Evolutionary conservation across 257 asterid genomes (phyloP).

Genomic region (Nicotiana attenuata): DNA sequence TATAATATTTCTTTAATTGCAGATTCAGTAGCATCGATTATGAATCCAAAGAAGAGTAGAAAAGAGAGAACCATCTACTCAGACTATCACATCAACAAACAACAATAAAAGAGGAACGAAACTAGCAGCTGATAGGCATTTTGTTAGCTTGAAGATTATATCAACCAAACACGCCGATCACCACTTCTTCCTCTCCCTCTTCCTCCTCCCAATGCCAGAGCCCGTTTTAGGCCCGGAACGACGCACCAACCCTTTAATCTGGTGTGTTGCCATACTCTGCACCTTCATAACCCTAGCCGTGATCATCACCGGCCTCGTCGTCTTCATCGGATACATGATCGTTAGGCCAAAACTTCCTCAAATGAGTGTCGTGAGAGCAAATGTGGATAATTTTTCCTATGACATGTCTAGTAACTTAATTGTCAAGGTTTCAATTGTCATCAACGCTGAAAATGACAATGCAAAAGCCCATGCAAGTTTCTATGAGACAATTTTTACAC

Average conservation of each 20-base stretch:
- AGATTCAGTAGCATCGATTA: background rate
- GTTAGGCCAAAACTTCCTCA: constrained; percentile 65
- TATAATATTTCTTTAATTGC: background rate
- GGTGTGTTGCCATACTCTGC: constrained; percentile 64
- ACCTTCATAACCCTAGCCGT: constrained; percentile 52
- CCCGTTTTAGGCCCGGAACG: constrained; percentile 25
- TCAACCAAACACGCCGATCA: background rate
- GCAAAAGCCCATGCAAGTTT: constrained; percentile 45
- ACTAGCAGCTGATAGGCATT: background rate
- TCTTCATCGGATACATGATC: constrained; percentile 56
- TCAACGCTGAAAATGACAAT: constrained; percentile 60
- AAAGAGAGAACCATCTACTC: background rate
- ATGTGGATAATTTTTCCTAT: constrained; percentile 49
- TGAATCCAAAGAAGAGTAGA: background rate
- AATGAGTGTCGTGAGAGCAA: constrained; percentile 40
- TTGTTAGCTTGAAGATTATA: background rate
- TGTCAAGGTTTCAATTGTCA: constrained; percentile 36
- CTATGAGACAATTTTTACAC: constrained; percentile 32
- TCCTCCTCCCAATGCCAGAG: constrained; percentile 29
- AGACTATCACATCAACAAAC: background rate
- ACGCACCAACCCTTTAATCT: constrained; percentile 58
- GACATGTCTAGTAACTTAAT: constrained; percentile 49
- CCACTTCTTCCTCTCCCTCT: background rate
- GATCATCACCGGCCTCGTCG: constrained; percentile 48
- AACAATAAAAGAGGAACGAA: background rate